phyloP scores from a whole-genome alignment of 805 yeast genomes.

The Candida ortonii region DNA sequence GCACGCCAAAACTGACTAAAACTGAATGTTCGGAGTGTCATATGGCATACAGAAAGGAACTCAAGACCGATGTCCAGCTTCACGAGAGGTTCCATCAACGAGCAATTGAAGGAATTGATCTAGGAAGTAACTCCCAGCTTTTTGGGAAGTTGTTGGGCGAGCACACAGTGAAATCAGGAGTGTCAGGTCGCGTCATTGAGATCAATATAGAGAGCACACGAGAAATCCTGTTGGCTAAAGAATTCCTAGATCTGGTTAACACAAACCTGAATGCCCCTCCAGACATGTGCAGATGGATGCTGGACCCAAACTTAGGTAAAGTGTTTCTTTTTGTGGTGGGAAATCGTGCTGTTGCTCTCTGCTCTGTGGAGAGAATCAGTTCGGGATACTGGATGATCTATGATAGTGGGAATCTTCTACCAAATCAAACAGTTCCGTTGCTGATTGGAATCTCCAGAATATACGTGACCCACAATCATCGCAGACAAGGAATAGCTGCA shows the following conservation, averaged over 20 bases:
- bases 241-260: conserved; percentile 53
- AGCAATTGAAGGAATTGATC: conserved; percentile 32
- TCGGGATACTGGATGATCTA: conserved; percentile 60
- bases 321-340: conserved; percentile 49
- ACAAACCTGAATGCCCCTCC: conserved; percentile 57
- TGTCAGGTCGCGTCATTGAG: conserved; percentile 30
- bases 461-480: conserved; percentile 41
- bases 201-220: conserved; percentile 31
- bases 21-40: conserved; percentile 48
- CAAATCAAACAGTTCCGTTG: conserved; percentile 38
- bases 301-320: conserved; percentile 34
- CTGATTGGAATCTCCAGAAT: conserved; percentile 49
- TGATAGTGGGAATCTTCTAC: conserved; percentile 49
- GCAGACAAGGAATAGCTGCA: conserved; percentile 51
- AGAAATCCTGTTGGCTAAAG: conserved; percentile 36
- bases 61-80: conserved; percentile 39
- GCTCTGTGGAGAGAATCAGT: conserved; percentile 47
- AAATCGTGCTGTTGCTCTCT: conserved; percentile 49
- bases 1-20: conserved; percentile 9
- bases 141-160: conserved; percentile 12
- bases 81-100: conserved; percentile 53
- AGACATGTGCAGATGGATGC: conserved; percentile 23
- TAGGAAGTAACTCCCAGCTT: conserved; percentile 4
- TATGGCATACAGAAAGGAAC: conserved; percentile 47
- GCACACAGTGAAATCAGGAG: conserved; percentile 5